Evolutionary conservation across 352 stramenopile species (phyloP).

Genomic region (Blastocystis sp.): DNA sequence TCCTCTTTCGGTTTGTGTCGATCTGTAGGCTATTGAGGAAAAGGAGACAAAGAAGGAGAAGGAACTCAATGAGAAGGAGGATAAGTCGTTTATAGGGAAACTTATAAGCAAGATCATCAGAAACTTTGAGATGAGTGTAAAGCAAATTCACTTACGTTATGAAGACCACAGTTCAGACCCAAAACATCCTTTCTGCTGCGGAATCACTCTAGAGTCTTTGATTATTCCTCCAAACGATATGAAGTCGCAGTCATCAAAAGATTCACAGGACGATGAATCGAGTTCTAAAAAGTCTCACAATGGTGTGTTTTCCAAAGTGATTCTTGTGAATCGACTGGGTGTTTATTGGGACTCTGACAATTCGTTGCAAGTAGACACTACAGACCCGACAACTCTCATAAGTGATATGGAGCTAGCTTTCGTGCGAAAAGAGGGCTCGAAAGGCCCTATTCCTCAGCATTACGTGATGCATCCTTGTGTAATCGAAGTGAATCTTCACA

Average conservation of each 20-base stretch:
- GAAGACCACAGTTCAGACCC: slow-evolving; percentile 61
- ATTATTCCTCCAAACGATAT: slow-evolving; percentile 30
- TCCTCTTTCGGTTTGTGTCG: not conserved
- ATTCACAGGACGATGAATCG: not conserved
- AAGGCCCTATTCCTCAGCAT: not conserved
- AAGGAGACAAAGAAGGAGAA: slow-evolving; percentile 49
- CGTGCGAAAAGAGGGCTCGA: no score
- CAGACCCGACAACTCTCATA: not conserved
- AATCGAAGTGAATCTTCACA: not conserved
- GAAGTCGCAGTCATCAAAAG: not conserved
- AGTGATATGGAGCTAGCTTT: slow-evolving; percentile 38
- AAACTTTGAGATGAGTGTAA: slow-evolving; percentile 31
- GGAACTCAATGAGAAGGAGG: slow-evolving; percentile 55
- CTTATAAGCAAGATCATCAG: slow-evolving; percentile 47
- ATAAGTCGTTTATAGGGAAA: slow-evolving; percentile 24
- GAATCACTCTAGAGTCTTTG: slow-evolving; percentile 15
- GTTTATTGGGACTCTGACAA: slow-evolving; percentile 55
- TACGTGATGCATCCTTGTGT: slow-evolving; percentile 27
- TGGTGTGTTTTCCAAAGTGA: slow-evolving; percentile 30
- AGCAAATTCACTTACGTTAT: slow-evolving; percentile 53
- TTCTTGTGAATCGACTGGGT: slow-evolving; percentile 6
- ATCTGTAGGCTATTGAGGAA: slow-evolving; percentile 58
- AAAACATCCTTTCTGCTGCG: slow-evolving; percentile 47
- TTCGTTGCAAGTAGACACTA: not conserved
- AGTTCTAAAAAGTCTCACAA: slow-evolving; percentile 26